Conservation (phyloP, 257 asterid species). For the Jaltomata sinuosa region DNA sequence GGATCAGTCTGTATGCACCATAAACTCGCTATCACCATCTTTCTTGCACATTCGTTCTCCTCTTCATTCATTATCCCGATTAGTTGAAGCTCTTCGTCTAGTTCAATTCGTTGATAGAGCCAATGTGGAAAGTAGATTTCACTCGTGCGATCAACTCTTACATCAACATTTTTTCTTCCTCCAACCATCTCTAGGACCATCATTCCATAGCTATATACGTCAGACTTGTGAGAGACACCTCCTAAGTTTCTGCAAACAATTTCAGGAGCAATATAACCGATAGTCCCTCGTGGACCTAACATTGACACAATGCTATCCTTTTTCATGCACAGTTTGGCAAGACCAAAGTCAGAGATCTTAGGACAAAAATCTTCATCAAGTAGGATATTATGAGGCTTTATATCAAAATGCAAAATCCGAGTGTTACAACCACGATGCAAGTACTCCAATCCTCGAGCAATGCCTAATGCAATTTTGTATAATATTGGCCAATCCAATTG, state of each 20-base stretch:
- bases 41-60: conserved; percentile 6
- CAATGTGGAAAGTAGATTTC: conserved; percentile 17
- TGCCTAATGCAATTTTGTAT: conserved; percentile 19
- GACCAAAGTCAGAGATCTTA: conserved; percentile 25
- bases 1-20: conserved; percentile 44
- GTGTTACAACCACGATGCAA: conserved; percentile 22
- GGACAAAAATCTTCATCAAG: conserved; percentile 18
- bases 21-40: conserved; percentile 26
- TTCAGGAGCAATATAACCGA: conserved; percentile 22
- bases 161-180: background rate
- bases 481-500: conserved; percentile 3
- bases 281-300: conserved; percentile 15
- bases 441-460: conserved; percentile 32
- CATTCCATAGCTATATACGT: conserved; percentile 33
- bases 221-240: conserved; percentile 27
- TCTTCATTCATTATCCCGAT: background rate
- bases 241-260: conserved; percentile 15
- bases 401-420: conserved; percentile 21
- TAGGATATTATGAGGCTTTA: conserved; percentile 36
- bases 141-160: background rate
- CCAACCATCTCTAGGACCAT: conserved; percentile 1
- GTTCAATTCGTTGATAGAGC: conserved; percentile 13
- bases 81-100: background rate
- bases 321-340: conserved; percentile 10
- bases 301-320: conserved; percentile 8